phyloP scores from a whole-genome alignment of 148 eudicot species.

The Hydrangea macrophylla region DNA sequence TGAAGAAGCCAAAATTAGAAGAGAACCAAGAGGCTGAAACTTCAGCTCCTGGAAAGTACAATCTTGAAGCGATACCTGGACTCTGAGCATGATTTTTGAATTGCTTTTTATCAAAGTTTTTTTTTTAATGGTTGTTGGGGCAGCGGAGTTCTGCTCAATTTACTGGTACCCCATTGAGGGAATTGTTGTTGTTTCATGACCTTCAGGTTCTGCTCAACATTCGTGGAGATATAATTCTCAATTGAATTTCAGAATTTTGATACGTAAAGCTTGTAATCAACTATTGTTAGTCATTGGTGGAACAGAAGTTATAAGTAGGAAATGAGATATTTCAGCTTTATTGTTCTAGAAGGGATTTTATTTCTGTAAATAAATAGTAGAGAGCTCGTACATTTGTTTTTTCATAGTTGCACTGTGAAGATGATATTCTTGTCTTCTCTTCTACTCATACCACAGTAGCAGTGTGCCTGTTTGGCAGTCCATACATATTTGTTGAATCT shows the following conservation, averaged over 20 bases:
- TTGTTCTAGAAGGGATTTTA: background rate
- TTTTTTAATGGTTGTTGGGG: constrained; percentile 7
- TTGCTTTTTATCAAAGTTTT: constrained; percentile 15
- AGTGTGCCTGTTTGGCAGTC: background rate
- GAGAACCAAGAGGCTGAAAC: constrained; percentile 38
- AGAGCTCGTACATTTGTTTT: constrained; percentile 1
- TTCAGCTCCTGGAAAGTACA: constrained; percentile 55
- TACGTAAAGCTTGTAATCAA: background rate
- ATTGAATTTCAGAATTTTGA: constrained; percentile 1
- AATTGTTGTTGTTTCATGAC: background rate
- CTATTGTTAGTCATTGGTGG: background rate
- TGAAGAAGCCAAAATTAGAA: constrained; percentile 42
- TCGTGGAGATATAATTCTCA: background rate
- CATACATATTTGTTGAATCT: background rate
- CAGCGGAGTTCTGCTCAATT: constrained; percentile 8
- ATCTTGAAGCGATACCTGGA: constrained; percentile 84
- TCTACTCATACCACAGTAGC: too few species aligned
- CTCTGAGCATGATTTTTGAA: constrained; percentile 42
- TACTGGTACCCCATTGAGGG: background rate
- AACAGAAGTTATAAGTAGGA: background rate
- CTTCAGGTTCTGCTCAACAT: background rate
- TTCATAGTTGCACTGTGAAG: background rate
- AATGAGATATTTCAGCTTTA: background rate
- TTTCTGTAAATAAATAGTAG: background rate
- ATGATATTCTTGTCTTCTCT: background rate